Evolutionary conservation across 2,329 filamentous ascomycete genomes (phyloP), one percentile per base, ranked within the genome.

Genomic region (Elsinoe fawcettii): DNA sequence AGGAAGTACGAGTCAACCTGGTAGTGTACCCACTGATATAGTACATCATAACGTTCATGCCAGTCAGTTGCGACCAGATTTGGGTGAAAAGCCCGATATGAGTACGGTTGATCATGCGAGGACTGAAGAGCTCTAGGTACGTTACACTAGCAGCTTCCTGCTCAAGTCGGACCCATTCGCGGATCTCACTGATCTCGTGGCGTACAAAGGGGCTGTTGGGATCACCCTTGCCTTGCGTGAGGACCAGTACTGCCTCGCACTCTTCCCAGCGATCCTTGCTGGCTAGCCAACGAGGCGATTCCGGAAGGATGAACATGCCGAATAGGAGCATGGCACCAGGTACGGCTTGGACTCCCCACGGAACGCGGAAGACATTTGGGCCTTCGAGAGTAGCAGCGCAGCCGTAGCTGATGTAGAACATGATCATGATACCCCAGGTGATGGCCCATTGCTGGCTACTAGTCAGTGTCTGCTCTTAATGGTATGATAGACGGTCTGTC

Each of bases 41-140:
- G 54, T 56, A 56, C 39, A 46, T 57, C 47, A 57, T 55, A 56
- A 36, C 43, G 34, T 55, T 53, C 85, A 88, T 88, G 16, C 87
- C 86, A 0, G 85, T 88, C 49, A 90, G 71, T 67, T 90, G 86
- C 9, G 80, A 83, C 87, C 86, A 87, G 64, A 90, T 84, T 71
- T 90, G 86, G 1, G 78, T 85, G 67, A 87, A 88, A 41, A 89
- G 66, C 60, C 85, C 87, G 61, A 88, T 84, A 62, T 84, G 75
- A 7, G 85, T 87, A 27, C 87, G 80, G 71, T 88, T 86, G 67
- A 89, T 76, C 83, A 88, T 88, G n/a, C 75, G 74, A 1, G 87
- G 86, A 63, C 78, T 80, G 72, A 93, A 80, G 0, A 93, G 78
- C 66, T 92, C 87, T 1, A 84, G 63, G 67, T 87, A 89, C 7